phyloP scores from a whole-genome alignment of 495 filamentous ascomycete species.

The Stereocaulon alpinum region DNA sequence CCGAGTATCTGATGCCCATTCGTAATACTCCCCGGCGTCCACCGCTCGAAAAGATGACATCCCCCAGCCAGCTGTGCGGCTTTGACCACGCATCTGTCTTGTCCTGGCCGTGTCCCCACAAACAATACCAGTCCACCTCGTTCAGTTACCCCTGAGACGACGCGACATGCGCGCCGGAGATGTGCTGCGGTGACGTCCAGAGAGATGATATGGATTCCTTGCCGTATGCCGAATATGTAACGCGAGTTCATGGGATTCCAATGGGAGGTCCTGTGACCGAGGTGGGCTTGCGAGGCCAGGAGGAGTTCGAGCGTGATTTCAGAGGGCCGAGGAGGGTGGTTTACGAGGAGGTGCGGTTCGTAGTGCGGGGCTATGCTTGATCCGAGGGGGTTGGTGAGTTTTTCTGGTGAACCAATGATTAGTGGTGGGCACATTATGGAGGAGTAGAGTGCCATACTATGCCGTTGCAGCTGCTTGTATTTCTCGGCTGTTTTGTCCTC shows the following conservation, averaged over 20 bases:
- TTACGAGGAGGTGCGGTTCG: conserved; percentile 53
- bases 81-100: conserved; percentile 64
- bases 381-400: conserved; percentile 38
- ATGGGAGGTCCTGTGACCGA: conserved; percentile 82
- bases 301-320: conserved; percentile 86
- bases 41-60: conserved; percentile 88
- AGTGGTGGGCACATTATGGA: not conserved
- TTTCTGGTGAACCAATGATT: conserved; percentile 4
- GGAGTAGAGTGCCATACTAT: conserved; percentile 4
- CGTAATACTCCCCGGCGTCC: conserved; percentile 86
- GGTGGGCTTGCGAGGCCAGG: conserved; percentile 80
- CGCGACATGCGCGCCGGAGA: conserved; percentile 76
- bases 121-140: conserved; percentile 81
- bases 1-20: conserved; percentile 83
- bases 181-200: conserved; percentile 80
- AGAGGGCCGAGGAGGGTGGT: conserved; percentile 59
- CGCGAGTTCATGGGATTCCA: conserved; percentile 94
- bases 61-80: conserved; percentile 68
- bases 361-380: conserved; percentile 48
- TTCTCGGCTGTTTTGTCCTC: conserved; percentile 13
- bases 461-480: conserved; percentile 4
- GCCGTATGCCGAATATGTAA: conserved; percentile 87
- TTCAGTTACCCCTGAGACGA: conserved; percentile 78
- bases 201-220: conserved; percentile 87
- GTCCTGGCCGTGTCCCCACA: conserved; percentile 73